These are phyloP conservation scores for Asterionellopsis glacialis DNA, from an alignment of 108 stramenopile genomes.

Conservation along the genomic window DNA sequence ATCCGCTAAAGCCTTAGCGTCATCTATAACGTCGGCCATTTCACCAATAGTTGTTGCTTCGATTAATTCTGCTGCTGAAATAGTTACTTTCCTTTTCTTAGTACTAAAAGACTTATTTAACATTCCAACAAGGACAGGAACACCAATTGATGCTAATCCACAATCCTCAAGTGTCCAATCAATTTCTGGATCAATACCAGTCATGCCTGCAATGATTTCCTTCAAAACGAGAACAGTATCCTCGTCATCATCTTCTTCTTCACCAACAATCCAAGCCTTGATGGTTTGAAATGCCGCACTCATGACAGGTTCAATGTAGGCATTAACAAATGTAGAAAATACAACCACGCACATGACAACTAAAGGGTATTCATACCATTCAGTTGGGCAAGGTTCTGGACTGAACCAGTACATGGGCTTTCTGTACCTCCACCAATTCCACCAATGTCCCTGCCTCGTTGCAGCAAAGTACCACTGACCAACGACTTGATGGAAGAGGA, in stretches of 20 bases:
- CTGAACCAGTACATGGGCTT: not conserved
- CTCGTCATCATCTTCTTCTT: not conserved
- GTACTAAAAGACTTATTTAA: not conserved
- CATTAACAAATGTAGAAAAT: not conserved
- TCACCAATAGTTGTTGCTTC: too few species aligned
- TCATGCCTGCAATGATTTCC: slow-evolving; percentile 12
- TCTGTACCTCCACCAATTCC: slow-evolving; percentile 14
- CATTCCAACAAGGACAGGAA: slow-evolving; percentile 8
- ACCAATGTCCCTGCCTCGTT: slow-evolving; percentile 2
- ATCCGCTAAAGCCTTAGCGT: too few species aligned
- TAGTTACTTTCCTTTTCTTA: too few species aligned
- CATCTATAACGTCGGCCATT: too few species aligned
- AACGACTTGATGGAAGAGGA: slow-evolving; percentile 12
- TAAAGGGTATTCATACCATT: slow-evolving; percentile 14
- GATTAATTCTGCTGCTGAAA: too few species aligned
- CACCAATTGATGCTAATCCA: slow-evolving; percentile 15
- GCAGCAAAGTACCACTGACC: slow-evolving; percentile 16
- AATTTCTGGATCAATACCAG: slow-evolving; percentile 12
- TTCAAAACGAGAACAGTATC: not conserved
- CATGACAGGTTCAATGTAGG: slow-evolving; percentile 4
- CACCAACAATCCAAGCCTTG: not conserved
- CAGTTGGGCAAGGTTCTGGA: not conserved
- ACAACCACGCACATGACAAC: slow-evolving; percentile 4
- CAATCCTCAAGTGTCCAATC: slow-evolving; percentile 13
- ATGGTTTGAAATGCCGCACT: not conserved